These are phyloP conservation scores for Macrophomina pseudophaseolina DNA, from an alignment of 2,329 filamentous ascomycete species.

Conservation along the genomic window DNA sequence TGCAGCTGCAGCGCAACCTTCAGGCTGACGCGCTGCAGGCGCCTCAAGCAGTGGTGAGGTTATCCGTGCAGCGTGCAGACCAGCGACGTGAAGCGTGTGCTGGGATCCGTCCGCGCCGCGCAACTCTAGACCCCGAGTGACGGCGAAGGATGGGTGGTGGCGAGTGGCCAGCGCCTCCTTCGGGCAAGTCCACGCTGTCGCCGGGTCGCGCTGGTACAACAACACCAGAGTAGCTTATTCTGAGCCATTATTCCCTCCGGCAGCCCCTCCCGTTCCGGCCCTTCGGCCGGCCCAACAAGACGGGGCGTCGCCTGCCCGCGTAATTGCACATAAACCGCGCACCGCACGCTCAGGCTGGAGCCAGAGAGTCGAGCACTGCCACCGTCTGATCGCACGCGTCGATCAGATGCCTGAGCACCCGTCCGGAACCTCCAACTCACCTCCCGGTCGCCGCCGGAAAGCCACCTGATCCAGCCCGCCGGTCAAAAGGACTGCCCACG, in stretches of 20 bases:
- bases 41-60: neutral
- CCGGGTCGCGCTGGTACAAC: slow-evolving; percentile 7
- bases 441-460: slow-evolving; percentile 8
- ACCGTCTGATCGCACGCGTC: slow-evolving; percentile 11
- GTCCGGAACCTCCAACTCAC: neutral
- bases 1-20: slow-evolving; percentile 16
- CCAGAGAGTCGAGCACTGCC: slow-evolving; percentile 7
- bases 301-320: neutral
- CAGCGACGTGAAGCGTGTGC: neutral
- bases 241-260: neutral
- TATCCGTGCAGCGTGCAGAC: neutral
- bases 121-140: neutral
- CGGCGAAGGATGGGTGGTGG: neutral
- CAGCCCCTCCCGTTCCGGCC: slow-evolving; percentile 18
- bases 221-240: slow-evolving; percentile 20
- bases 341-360: slow-evolving; percentile 2
- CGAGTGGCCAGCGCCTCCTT: slow-evolving; percentile 1
- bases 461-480: slow-evolving; percentile 11
- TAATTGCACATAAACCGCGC: slow-evolving; percentile 15
- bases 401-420: slow-evolving; percentile 18
- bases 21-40: slow-evolving; percentile 14
- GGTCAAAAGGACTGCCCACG: slow-evolving; percentile 7
- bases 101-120: neutral
- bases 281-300: slow-evolving; percentile 17
- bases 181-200: slow-evolving; percentile 4